Evolutionary conservation across 495 filamentous ascomycete genomes (phyloP), one percentile per base, ranked within the genome.

Genomic region (Aspergillus carlsbadensis): DNA sequence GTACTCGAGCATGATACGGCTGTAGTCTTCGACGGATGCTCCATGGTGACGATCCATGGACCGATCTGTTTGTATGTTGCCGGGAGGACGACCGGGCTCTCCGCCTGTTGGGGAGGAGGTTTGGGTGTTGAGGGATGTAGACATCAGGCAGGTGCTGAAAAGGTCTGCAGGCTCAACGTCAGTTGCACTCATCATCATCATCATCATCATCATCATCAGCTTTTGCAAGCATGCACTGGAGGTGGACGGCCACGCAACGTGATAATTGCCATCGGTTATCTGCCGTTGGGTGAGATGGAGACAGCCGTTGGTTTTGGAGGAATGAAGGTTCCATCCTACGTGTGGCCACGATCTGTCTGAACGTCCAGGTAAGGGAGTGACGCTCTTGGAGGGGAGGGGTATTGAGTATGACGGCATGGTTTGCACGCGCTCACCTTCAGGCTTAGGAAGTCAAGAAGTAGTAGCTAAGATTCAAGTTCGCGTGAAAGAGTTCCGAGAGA

Each of bases 1-100:
- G 43, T 78, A 74, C 34, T 74, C 60, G 47, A 78, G 64, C 76
- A 78, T 77, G 40, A 70, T 67, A 5, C 73, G 71, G 61, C 73
- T 75, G 52, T 78, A 78, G 57, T 76, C 76, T 54, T 75, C 76
- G 6, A 78, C 54, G 3, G 73, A 73, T 8, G 8, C 26, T 8
- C 26, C 26, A 1, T 52, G 63, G 14, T 53, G 62, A 40, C 70
- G 70, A 26, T 72, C 64, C 2, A 60, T 18, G 29, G 66, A 43
- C 39, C 59, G 65, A 31, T 60, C 34, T 7, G 59, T 61, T 11
- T 69, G 54, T 7, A 52, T 42, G 46, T 60, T 34, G 61, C 55
- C 54, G 13, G 62, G 47, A 46, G 66, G 61, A 8, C 62, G 53
- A 39, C 48, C 39, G 13, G 50, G 58, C 43, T 64, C 66, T 6